Evolutionary conservation across 23 red algal species (phyloP), one percentile per base, ranked within the genome.

Genomic region (Gracilariopsis chorda): DNA sequence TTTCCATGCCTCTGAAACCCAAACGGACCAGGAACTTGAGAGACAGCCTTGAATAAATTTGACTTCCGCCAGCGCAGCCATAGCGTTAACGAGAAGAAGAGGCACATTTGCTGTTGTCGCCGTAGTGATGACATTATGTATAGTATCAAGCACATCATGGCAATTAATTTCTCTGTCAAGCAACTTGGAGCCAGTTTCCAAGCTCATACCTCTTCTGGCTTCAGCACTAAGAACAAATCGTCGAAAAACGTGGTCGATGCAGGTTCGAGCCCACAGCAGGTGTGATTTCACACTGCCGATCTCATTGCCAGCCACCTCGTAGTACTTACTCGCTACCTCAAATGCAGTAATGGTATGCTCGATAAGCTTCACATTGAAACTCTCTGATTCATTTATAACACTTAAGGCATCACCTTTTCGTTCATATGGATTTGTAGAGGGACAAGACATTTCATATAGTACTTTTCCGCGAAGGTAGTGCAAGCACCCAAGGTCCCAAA

Each of bases 1-100:
- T 55, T 76, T 90, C 86, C 86, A 90, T 23, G 86, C 86, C 37
- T 90, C 86, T 25, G 56, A 73, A 17, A 90, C 46, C 86, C 86
- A 90, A 0, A 33, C 11, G 4, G 41, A 40, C 86, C 86, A 90
- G 12, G 70, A 48, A 33, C 29, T 52, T 21, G 68, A 35, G 16
- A 49, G 70, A 9, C 55, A 45, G 6, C 59, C 41, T 27, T 52
- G 67, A 23, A 90, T 78, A 21, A 41, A 63, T 78, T 90, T 90
- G 46, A 90, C 34, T 56, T 90, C 86, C 0, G 86, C 86, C 8
- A 90, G 48, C 10, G 86, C 72, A 3, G 72, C 86, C 70, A 90
- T 60, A 29, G 42, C 47, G 52, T 90, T 70, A 77, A 90, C 78
- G n/a, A 77, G 19, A 46, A 90, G 37, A 53, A 90, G 70, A 41